Base-by-base conservation (phyloP, 2,329 filamentous ascomycete genomes). In the Colletotrichum sp. region DNA sequence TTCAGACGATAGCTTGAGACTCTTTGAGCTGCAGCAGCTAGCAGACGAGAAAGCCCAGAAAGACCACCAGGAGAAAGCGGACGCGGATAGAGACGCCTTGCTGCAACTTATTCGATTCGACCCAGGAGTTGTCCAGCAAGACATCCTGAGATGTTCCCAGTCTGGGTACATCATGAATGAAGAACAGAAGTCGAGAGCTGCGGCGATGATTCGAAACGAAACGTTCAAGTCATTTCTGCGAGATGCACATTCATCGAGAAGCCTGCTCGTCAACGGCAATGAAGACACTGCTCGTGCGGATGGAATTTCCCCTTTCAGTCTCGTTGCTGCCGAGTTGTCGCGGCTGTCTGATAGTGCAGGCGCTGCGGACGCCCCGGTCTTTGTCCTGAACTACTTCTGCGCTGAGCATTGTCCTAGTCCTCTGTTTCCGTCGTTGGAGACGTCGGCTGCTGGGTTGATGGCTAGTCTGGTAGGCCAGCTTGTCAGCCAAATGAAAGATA, bases 251-350 rank as follows among this genome's bases (percentile, higher is more conserved):
- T 16, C 21, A 6, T 69, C 52, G 2, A 24, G 13, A 21, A 13
- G 59, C 21, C n/a, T 64, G 21, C 60, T 64, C 16, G 69, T 71
- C 28, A 71, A 71, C 36, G 39, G 69, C 6, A 16, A 30, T 13
- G 69, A 65, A 34, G 72, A 77, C 24, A n/a, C 62, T 10, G 62
- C 69, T 16, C 24, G 21, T 2, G 24, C 60, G 18, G 68, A 77
- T 6, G 77, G 69, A 2, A 13, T 68, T 2, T 76, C 71, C 1
- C 75, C 75, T 4, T 26, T 71, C 3, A 73, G 76, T 32, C 34
- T 77, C 4, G 66, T 76, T n/a, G 28, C 59, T 12, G 71, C 76
- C 8, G 64, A 69, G 36, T 10, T 76, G 12, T 57, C 34, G 70
- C 24, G 28, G 1, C n/a, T 49, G 12, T 55, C 49, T 16, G 3